Percentiles rank a stretch among this genome's conserved stretches.
Evolutionary conservation across 164 flowering plant genomes (phyloP).

Genomic region (Macadamia tetraphylla): DNA sequence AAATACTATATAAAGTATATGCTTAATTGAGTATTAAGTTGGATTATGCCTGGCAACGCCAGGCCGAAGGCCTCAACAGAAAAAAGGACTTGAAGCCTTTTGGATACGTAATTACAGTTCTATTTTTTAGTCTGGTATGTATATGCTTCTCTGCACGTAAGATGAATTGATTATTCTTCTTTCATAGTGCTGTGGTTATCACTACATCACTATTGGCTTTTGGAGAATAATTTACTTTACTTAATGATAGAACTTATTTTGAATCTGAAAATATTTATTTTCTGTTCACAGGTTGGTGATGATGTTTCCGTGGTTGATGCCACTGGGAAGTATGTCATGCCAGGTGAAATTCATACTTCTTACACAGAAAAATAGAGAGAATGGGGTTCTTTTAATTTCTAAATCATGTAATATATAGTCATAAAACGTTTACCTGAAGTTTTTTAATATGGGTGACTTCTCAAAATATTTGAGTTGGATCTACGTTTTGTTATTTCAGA

Average conservation of each 20-base stretch:
- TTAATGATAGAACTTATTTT: background rate
- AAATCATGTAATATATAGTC: background rate
- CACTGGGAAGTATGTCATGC: slow-evolving; percentile 95
- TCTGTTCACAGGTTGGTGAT: slow-evolving; percentile 63
- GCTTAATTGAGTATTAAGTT: too few relatives aligned
- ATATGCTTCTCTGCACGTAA: too few relatives aligned
- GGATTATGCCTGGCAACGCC: too few relatives aligned
- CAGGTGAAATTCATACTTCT: slow-evolving; percentile 47
- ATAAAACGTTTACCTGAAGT: background rate
- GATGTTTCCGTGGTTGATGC: slow-evolving; percentile 84
- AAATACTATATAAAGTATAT: too few relatives aligned
- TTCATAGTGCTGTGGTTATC: too few relatives aligned
- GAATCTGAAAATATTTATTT: background rate
- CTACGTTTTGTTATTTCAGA: too few relatives aligned
- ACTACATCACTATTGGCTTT: background rate
- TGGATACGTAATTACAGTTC: too few relatives aligned
- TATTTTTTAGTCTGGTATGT: too few relatives aligned
- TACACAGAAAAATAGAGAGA: background rate
- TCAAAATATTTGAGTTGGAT: too few relatives aligned
- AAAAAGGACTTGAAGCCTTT: too few relatives aligned
- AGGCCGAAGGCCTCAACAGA: too few relatives aligned
- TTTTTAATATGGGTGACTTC: background rate
- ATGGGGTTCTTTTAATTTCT: background rate
- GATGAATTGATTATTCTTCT: too few relatives aligned
- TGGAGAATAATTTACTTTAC: background rate